These are phyloP conservation scores for Ballota nigra DNA, from an alignment of 257 asterid species.

Conservation along the genomic window DNA sequence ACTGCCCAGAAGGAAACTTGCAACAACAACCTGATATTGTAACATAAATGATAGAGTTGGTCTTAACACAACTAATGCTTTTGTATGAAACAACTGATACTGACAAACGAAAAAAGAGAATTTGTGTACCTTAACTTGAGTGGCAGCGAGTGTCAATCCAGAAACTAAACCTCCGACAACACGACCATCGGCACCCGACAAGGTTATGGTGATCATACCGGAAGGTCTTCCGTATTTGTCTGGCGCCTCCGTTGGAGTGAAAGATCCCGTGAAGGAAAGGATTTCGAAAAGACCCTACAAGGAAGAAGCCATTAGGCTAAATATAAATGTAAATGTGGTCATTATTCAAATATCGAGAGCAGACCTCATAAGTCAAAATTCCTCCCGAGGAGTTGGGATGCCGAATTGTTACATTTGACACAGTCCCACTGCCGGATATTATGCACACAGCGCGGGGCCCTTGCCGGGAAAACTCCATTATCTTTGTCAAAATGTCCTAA, in stretches of 20 bases:
- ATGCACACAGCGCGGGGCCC: conserved; percentile 87
- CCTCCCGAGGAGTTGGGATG: conserved; percentile 82
- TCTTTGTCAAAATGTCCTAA: conserved; percentile 70
- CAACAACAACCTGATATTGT: conserved; percentile 69
- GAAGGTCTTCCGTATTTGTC: conserved; percentile 48
- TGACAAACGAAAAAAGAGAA: background rate
- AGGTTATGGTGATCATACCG: conserved; percentile 67
- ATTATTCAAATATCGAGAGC: background rate
- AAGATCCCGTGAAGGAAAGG: conserved; percentile 62
- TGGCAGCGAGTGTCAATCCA: conserved; percentile 72
- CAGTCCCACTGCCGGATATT: conserved; percentile 71
- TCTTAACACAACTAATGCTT: background rate
- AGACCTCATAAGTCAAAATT: conserved; percentile 77
- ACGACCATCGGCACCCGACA: conserved; percentile 87
- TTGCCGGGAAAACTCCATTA: conserved; percentile 65
- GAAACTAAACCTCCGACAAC: conserved; percentile 80
- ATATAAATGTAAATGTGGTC: background rate
- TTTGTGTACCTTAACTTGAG: conserved; percentile 59
- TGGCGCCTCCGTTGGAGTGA: conserved; percentile 59
- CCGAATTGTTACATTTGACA: conserved; percentile 68
- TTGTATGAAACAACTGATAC: background rate
- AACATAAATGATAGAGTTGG: too few species aligned
- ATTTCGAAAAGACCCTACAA: conserved; percentile 38
- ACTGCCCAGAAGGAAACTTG: conserved; percentile 70
- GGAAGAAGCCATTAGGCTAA: too few species aligned